A percentile compares a stretch with the other conserved stretches of the same genome.
Evolutionary conservation across 208 protist genomes (phyloP).

Genomic region (Trypanosoma theileri): DNA sequence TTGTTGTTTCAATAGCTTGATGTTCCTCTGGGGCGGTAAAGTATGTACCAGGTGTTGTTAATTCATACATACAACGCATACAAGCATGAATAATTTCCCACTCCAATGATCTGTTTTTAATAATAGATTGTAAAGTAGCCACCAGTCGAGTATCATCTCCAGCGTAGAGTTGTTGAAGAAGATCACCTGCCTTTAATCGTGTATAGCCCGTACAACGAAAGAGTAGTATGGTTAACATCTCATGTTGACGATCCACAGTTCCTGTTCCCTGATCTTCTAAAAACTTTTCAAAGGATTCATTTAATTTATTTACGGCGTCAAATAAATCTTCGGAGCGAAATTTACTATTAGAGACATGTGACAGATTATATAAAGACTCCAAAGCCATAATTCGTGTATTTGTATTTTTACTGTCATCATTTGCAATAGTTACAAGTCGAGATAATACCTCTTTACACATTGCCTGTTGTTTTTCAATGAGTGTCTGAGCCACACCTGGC

Average conservation of each 20-base stretch:
- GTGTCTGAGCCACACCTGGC: constrained; percentile 29
- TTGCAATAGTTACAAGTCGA: constrained; percentile 53
- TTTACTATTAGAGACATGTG: constrained; percentile 43
- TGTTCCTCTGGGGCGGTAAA: constrained; percentile 43
- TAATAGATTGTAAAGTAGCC: constrained; percentile 45
- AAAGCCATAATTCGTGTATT: constrained; percentile 56
- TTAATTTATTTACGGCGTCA: constrained; percentile 57
- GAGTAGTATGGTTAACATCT: constrained; percentile 80
- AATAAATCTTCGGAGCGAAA: constrained; percentile 68
- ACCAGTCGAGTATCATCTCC: constrained; percentile 54
- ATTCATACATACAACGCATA: constrained; percentile 79
- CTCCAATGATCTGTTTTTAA: constrained; percentile 57
- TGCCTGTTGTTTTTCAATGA: constrained; percentile 28
- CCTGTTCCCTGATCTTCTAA: constrained; percentile 41
- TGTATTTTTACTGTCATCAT: constrained; percentile 62
- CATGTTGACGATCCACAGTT: constrained; percentile 36
- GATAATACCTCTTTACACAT: constrained; percentile 37
- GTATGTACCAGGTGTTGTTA: constrained; percentile 79
- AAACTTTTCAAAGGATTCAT: constrained; percentile 75
- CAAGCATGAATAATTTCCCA: constrained; percentile 72
- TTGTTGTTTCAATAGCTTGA: constrained; percentile 43
- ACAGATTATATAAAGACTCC: constrained; percentile 79
- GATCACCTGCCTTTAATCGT: constrained; percentile 59
- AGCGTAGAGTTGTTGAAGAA: constrained; percentile 71
- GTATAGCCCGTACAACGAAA: constrained; percentile 79